phyloP scores from a whole-genome alignment of 108 stramenopile genomes.

The Conticribra guillardii region DNA sequence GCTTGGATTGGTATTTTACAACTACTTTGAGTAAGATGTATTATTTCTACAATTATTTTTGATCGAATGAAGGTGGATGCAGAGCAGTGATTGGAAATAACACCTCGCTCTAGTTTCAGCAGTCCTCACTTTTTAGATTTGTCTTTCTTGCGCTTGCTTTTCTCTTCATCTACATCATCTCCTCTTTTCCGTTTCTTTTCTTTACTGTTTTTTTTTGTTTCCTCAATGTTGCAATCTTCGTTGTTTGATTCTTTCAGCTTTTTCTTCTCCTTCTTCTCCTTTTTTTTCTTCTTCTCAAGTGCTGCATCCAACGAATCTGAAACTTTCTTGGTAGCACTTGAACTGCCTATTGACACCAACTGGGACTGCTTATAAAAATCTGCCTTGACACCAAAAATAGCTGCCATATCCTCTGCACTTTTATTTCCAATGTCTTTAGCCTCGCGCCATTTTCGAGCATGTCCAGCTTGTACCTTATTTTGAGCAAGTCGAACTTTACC shows the following conservation, averaged over 20 bases:
- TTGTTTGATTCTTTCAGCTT: not conserved
- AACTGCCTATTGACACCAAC: not conserved
- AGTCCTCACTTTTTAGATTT: not conserved
- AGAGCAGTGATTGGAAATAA: no score
- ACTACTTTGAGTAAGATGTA: no score
- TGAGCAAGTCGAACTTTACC: constrained; percentile 54
- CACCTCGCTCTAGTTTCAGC: no score
- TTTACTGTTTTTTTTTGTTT: not conserved
- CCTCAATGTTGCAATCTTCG: not conserved
- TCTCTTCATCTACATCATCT: not conserved
- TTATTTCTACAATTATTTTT: no score
- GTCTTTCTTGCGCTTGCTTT: not conserved
- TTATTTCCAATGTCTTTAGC: constrained; percentile 80
- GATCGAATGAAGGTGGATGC: no score
- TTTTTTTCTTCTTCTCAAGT: not conserved
- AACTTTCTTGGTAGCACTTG: no score
- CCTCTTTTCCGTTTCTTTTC: not conserved
- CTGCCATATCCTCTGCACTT: constrained; percentile 72
- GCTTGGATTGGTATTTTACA: no score
- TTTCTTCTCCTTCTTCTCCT: not conserved
- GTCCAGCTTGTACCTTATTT: constrained; percentile 82
- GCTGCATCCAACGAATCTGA: not conserved
- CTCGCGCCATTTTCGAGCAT: constrained; percentile 79
- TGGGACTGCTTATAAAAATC: constrained; percentile 37
- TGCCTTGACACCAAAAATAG: constrained; percentile 80